A percentile compares a stretch with the other conserved stretches of the same genome.
phyloP scores from a whole-genome alignment of 2,329 filamentous ascomycete species.

The Aspergillus costaricaensis region DNA sequence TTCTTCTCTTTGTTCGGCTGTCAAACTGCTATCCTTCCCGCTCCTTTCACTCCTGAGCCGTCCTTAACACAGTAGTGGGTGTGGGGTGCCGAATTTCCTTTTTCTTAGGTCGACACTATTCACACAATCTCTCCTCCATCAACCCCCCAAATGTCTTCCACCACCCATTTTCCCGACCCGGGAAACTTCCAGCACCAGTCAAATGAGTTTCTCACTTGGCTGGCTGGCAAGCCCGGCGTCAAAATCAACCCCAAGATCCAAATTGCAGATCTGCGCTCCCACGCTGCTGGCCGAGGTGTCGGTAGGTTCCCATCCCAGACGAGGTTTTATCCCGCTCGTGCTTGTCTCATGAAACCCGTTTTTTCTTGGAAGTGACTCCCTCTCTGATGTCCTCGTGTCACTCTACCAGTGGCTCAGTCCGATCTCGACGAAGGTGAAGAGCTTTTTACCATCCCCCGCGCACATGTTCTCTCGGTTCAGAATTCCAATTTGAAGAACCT shows the following conservation, averaged over 20 bases:
- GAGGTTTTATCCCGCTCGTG: conserved; percentile 23
- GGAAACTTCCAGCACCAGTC: conserved; percentile 50
- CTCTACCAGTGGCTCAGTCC: conserved; percentile 63
- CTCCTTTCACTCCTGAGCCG: neutral
- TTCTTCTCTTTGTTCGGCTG: conserved; percentile 7
- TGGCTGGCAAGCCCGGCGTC: conserved; percentile 53
- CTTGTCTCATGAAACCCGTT: conserved; percentile 16
- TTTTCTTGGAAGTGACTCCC: conserved; percentile 10
- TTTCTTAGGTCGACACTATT: conserved; percentile 13
- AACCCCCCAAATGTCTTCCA: conserved; percentile 35
- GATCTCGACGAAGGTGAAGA: conserved; percentile 74
- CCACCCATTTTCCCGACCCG: conserved; percentile 36
- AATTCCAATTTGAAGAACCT: conserved; percentile 68
- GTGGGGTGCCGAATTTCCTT: conserved; percentile 8
- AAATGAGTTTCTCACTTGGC: conserved; percentile 59
- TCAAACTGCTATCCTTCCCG: conserved; percentile 4
- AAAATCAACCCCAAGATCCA: conserved; percentile 60
- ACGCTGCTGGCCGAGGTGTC: conserved; percentile 62
- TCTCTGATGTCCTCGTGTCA: conserved; percentile 25
- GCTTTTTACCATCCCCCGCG: conserved; percentile 77
- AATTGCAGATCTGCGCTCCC: conserved; percentile 58
- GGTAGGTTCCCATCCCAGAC: conserved; percentile 50
- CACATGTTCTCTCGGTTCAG: conserved; percentile 68
- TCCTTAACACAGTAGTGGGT: neutral
- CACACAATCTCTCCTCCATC: conserved; percentile 18